Base-by-base conservation (phyloP, 257 asterid genomes). In the Parsonsia alboflavescens region DNA sequence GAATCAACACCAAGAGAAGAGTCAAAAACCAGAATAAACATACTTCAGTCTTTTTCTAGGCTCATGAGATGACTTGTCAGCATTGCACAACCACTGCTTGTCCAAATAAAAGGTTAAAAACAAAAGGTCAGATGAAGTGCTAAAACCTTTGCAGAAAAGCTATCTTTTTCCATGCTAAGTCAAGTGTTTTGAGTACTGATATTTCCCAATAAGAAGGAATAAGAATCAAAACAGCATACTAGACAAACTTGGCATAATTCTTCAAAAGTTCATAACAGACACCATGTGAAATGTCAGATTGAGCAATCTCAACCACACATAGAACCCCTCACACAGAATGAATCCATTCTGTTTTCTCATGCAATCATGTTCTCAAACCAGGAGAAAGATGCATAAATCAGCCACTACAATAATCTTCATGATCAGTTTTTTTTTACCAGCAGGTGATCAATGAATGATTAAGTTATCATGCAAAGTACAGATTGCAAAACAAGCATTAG, bases 51-150 rank as follows among this genome's bases (percentile, higher is more conserved):
- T 86, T 77, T 89, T 73, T 64, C 97, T 92, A 72, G 99, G 99
- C 80, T 94, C 97, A 73, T 94, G 99, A 72, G 85, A 90, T 48
- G 98, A 95, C 83, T 84, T 92, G 89, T 95, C 99, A 36, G 99
- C 99, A 79, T 95, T 95, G 93, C 99, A 95, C 70, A 92, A 71
- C 98, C 99, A 92, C 99, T 95, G 87, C 57, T 74, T 56, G n/a
- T 73, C 76, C 72, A 79, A 72, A 71, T 49, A 71, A 63, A 65
- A 72, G 50, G 79, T 46, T 53, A 72, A 63, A n/a, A 63, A 53
- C 15, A 77, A 53, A 53, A 5, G 4, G 9, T 19, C 5, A 56
- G 1, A 48, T 26, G 53, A 41, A 17, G 36, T 26, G 28, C 48
- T 33, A 53, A 45, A 10, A 45, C 3, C 7, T 33, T 52, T 30